These are phyloP conservation scores for Chaetomium olivaceum DNA, from an alignment of 2,329 filamentous ascomycete genomes.

Conservation along the genomic window DNA sequence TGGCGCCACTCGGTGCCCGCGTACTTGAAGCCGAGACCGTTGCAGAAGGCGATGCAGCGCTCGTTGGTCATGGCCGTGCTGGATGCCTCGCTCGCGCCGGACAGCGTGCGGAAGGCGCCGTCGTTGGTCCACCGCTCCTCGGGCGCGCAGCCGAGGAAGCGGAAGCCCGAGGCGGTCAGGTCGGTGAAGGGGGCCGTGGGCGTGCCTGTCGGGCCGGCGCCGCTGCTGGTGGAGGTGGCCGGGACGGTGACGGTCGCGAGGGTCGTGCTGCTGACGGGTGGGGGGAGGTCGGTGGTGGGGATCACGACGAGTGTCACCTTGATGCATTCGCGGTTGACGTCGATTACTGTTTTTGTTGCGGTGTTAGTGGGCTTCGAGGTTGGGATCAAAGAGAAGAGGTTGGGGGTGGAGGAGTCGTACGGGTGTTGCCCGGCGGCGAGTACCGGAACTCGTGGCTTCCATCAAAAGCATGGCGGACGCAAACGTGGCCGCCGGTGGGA, in stretches of 20 bases:
- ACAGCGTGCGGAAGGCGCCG: constrained; percentile 33
- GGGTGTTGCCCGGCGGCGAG: constrained; percentile 38
- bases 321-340: constrained; percentile 33
- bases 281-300: constrained; percentile 12
- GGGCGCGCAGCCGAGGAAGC: constrained; percentile 35
- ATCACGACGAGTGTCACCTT: constrained; percentile 34
- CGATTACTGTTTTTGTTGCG: constrained; percentile 21
- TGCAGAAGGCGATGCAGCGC: constrained; percentile 29
- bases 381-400: background rate
- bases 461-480: constrained; percentile 37
- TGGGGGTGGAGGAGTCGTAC: too few relatives aligned
- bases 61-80: constrained; percentile 31
- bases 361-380: background rate
- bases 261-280: constrained; percentile 14
- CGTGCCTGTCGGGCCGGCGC: constrained; percentile 17
- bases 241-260: constrained; percentile 22
- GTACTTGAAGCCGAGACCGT: constrained; percentile 22
- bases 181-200: constrained; percentile 27
- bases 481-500: constrained; percentile 37
- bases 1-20: constrained; percentile 32
- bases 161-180: constrained; percentile 31
- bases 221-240: constrained; percentile 18
- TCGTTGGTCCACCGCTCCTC: constrained; percentile 33
- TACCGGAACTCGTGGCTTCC: constrained; percentile 40
- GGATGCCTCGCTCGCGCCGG: constrained; percentile 18